Evolutionary conservation across 306 rosid genomes (phyloP), one percentile per base, ranked within the genome.

Genomic region (Herpetospermum pedunculosum): DNA sequence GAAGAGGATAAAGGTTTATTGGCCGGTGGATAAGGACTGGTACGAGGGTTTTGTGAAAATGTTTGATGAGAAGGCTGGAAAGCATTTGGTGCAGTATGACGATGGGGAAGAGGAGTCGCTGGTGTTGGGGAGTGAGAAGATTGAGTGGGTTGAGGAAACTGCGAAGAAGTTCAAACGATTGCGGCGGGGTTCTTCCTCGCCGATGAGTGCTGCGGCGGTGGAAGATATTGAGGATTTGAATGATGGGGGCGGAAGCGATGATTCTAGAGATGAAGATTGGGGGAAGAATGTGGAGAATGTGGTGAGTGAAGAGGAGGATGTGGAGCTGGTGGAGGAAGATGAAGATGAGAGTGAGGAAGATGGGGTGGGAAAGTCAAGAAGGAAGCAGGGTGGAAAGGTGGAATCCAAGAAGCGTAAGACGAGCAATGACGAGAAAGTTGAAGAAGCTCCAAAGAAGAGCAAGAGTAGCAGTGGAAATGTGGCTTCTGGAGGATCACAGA

Each of bases 21-120:
- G 96, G 98, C 92, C 98, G 25, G 38, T 87, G 76, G 98, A 91
- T 67, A 59, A 86, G 53, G 77, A 82, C 35, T 94, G 98, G 97
- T 94, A 91, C 77, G 87, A 88, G 81, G 98, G 98, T 7, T 18
- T 26, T 19, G 87, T 94, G 71, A 89, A 83, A 63, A 78, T 84
- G 0, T 94, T 86, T 28, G 83, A 87, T 49, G 72, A 52, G 19
- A 32, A 47, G 4, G 78, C 80, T 3, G 81, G 87, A 2, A 85
- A 84, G 76, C 97, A 91, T 81, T 48, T 84, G 70, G 77, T 94
- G 55, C 75, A 65, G 57, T 94, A 94, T 70, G 97, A 88, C 4
- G 97, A 94, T 19, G 90, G 73, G 2, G 96, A 91, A 76, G 91
- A 89, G 80, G 97, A 91, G 68, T 43, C 67, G 15, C 23, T 91